Evolutionary conservation across 2,329 filamentous ascomycete species (phyloP).

Genomic region (Sporothrix euskadiensis): DNA sequence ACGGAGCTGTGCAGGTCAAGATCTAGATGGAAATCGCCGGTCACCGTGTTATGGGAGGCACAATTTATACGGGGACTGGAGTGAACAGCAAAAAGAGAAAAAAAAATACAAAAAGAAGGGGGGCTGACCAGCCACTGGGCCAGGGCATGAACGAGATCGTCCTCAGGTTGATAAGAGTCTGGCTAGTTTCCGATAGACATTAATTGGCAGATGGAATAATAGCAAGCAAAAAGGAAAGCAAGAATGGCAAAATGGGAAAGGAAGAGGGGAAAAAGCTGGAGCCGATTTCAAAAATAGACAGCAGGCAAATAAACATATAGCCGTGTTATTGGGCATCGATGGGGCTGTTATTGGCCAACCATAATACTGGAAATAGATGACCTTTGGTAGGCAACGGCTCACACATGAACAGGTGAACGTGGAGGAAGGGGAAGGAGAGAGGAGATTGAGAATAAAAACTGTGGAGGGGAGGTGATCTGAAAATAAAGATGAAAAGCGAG

Average conservation of each 20-base stretch:
- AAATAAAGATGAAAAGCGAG: background rate
- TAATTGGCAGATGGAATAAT: background rate
- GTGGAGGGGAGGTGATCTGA: background rate
- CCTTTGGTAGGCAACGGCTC: conserved; percentile 1
- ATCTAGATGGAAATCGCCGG: background rate
- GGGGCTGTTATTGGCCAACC: background rate
- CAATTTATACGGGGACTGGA: background rate
- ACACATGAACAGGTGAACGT: conserved; percentile 29
- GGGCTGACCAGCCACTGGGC: background rate
- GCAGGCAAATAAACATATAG: no score
- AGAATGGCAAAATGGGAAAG: conserved; percentile 11
- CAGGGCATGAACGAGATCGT: conserved; percentile 21
- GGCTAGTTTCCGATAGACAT: background rate
- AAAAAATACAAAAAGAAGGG: background rate
- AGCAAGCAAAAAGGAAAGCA: background rate
- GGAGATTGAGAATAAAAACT: background rate
- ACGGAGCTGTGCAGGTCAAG: background rate
- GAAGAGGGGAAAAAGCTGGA: conserved; percentile 20
- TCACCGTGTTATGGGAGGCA: background rate
- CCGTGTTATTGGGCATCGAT: background rate
- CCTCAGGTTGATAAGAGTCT: conserved; percentile 16
- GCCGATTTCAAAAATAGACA: conserved; percentile 22
- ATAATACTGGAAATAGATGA: background rate
- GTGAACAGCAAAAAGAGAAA: background rate
- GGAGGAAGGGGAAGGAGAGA: background rate